Conservation (phyloP, 352 stramenopile genomes). For the Sclerospora graminicola region DNA sequence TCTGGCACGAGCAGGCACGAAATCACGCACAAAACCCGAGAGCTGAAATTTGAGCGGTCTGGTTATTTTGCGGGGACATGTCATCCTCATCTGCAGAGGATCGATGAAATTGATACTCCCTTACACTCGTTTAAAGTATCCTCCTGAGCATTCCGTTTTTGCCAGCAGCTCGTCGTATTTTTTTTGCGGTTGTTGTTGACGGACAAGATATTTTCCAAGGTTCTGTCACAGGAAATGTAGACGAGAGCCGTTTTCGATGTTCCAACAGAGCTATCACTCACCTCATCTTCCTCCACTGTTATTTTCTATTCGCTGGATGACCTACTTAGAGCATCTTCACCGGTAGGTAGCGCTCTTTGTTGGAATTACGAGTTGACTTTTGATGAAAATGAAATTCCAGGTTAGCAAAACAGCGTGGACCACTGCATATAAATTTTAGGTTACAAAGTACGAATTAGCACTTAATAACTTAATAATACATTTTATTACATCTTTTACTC, state of each 20-base stretch:
- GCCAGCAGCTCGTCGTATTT: conserved; percentile 37
- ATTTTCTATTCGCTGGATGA: no score
- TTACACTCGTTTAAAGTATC: conserved; percentile 2
- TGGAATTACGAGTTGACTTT: no score
- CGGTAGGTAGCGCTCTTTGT: no score
- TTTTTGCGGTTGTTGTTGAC: conserved; percentile 61
- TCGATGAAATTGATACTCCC: conserved; percentile 16
- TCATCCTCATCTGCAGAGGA: conserved; percentile 13
- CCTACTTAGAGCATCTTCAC: no score
- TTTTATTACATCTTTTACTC: no score
- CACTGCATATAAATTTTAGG: no score
- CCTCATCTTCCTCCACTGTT: conserved; percentile 38
- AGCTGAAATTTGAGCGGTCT: conserved; percentile 34
- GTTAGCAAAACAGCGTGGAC: no score
- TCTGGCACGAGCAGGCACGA: conserved; percentile 32
- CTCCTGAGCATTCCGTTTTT: conserved; percentile 16
- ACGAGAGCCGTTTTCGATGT: neutral
- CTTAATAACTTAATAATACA: no score
- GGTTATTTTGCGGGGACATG: conserved; percentile 9
- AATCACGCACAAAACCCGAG: conserved; percentile 57
- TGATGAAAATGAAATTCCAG: no score
- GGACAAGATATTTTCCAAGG: conserved; percentile 51
- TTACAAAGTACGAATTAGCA: no score
- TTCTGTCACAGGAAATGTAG: conserved; percentile 17
- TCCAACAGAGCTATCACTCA: conserved; percentile 5